Percentiles rank a stretch among this genome's conserved stretches.
phyloP scores from a whole-genome alignment of 2,329 filamentous ascomycete genomes.

The Fusarium sp. region DNA sequence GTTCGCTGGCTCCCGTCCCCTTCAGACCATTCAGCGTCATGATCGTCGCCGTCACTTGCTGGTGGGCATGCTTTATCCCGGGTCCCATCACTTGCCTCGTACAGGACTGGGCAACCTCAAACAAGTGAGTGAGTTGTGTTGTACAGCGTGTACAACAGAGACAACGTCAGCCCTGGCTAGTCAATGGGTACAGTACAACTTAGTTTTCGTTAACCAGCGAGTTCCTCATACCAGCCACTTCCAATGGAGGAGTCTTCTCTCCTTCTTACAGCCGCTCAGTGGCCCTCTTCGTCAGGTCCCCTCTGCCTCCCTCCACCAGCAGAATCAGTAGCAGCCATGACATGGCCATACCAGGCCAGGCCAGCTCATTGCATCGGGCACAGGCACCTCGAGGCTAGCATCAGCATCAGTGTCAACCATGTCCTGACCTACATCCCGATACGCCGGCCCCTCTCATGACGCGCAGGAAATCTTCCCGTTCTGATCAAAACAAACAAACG shows the following conservation, averaged over 20 bases:
- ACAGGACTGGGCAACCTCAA: slow-evolving; percentile 6
- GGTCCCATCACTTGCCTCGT: slow-evolving; percentile 24
- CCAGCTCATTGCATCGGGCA: slow-evolving; percentile 32
- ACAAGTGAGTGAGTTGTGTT: slow-evolving; percentile 20
- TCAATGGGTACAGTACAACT: neutral
- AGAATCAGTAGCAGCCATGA: neutral
- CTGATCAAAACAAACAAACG: slow-evolving; percentile 47
- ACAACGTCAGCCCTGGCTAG: slow-evolving; percentile 20
- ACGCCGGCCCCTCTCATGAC: slow-evolving; percentile 34
- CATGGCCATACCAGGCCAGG: neutral
- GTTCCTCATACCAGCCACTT: slow-evolving; percentile 13
- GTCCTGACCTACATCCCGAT: slow-evolving; percentile 32
- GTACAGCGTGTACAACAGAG: slow-evolving; percentile 22
- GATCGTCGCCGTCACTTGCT: slow-evolving; percentile 38
- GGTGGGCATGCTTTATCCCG: slow-evolving; percentile 34
- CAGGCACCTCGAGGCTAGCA: slow-evolving; percentile 6
- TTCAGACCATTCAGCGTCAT: slow-evolving; percentile 37
- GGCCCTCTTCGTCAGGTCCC: slow-evolving; percentile 17
- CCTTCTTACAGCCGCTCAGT: slow-evolving; percentile 19
- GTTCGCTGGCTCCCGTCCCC: slow-evolving; percentile 38
- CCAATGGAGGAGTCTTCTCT: neutral
- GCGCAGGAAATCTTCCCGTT: slow-evolving; percentile 40
- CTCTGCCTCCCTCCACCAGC: slow-evolving; percentile 6
- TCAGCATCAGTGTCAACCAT: slow-evolving; percentile 25
- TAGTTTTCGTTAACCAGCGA: neutral